Conservation (phyloP, 2,329 filamentous ascomycete genomes). For the Chrysoporthe cubensis region DNA sequence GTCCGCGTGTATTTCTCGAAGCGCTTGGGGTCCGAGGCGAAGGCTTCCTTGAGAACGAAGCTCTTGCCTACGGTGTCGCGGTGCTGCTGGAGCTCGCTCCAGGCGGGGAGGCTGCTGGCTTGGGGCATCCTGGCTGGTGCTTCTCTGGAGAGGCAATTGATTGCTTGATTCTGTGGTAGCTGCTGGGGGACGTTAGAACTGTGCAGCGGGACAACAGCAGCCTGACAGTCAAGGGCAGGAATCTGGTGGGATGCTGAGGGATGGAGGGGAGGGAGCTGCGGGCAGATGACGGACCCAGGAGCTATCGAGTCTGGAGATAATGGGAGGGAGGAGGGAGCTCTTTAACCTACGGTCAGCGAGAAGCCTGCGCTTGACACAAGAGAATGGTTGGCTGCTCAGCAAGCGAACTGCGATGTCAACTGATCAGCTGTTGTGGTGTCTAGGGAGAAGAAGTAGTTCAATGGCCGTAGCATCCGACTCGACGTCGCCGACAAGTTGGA, state of each 20-base stretch:
- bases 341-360: neutral
- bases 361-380: neutral
- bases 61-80: conserved; percentile 84
- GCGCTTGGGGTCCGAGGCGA: conserved; percentile 82
- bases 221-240: neutral
- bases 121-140: conserved; percentile 68
- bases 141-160: neutral
- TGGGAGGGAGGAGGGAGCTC: neutral
- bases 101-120: conserved; percentile 82
- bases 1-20: conserved; percentile 89
- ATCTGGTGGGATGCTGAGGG: neutral
- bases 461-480: conserved; percentile 3
- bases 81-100: conserved; percentile 89
- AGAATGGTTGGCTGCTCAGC: neutral
- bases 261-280: neutral
- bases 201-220: neutral
- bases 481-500: conserved; percentile 13
- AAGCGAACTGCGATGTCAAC: neutral
- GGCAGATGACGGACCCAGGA: neutral
- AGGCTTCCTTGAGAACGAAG: conserved; percentile 92
- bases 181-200: neutral
- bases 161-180: neutral
- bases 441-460: neutral
- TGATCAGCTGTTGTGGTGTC: neutral
- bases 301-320: neutral